Conservation (phyloP, 768 basidiomycete genomes). For the Cantharellus cinnabarinus region DNA sequence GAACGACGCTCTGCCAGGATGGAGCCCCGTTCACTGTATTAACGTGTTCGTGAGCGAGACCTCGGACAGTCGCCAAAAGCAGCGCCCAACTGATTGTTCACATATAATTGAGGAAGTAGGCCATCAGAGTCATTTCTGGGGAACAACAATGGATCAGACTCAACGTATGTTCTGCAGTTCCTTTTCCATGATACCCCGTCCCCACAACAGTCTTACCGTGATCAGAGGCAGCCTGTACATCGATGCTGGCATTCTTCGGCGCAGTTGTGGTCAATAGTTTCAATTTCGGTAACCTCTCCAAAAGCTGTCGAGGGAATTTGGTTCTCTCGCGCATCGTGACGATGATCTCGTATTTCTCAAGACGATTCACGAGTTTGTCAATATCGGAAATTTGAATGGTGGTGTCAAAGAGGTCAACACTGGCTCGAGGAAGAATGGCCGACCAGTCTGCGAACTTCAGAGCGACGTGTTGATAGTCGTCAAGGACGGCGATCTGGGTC, state of each 20-base stretch:
- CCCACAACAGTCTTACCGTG: constrained; percentile 35
- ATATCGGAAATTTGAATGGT: constrained; percentile 28
- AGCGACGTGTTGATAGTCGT: constrained; percentile 38
- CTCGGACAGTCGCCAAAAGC: constrained; percentile 30
- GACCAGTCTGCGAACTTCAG: constrained; percentile 34
- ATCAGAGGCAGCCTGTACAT: constrained; percentile 19
- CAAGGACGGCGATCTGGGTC: constrained; percentile 25
- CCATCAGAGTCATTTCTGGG: not conserved
- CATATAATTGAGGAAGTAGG: not conserved
- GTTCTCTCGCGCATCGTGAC: constrained; percentile 52
- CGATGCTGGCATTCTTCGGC: constrained; percentile 5
- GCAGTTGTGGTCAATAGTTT: constrained; percentile 42
- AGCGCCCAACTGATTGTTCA: constrained; percentile 29
- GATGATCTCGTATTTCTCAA: constrained; percentile 33
- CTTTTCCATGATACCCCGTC: constrained; percentile 23
- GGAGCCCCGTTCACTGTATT: constrained; percentile 26
- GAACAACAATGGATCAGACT: not conserved
- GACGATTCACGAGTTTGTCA: constrained; percentile 27
- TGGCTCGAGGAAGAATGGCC: constrained; percentile 21
- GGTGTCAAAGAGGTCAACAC: constrained; percentile 12
- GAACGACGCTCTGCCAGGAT: constrained; percentile 34
- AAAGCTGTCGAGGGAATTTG: constrained; percentile 27
- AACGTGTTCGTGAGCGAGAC: constrained; percentile 29
- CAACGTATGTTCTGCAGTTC: constrained; percentile 25
- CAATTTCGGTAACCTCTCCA: constrained; percentile 38